Evolutionary conservation across 169 alveolate species (phyloP).

Genomic region (Eimeria zaria): DNA sequence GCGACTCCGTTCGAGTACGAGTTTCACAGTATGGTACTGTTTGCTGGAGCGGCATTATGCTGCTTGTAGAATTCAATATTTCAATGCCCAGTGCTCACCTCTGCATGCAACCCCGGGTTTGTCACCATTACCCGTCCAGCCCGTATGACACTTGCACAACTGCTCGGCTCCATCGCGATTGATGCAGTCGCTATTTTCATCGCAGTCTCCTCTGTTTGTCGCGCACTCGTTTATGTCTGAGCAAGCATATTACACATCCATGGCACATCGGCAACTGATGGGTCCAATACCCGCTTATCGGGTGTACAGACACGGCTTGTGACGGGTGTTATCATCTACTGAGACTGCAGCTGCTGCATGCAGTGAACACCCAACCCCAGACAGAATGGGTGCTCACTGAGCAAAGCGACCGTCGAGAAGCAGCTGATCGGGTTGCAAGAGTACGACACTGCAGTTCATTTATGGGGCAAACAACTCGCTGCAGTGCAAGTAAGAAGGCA

Average conservation of each 20-base stretch:
- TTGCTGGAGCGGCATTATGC: too few relatives aligned
- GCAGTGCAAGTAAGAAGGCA: not conserved
- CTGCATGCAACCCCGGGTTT: slow-evolving; percentile 78
- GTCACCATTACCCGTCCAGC: slow-evolving; percentile 82
- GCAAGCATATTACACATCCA: not conserved
- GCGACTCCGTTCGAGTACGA: not conserved
- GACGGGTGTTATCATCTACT: not conserved
- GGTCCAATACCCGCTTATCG: not conserved
- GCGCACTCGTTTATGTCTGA: slow-evolving; percentile 83
- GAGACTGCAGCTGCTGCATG: not conserved
- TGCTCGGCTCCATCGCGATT: slow-evolving; percentile 60
- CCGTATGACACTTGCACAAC: slow-evolving; percentile 72
- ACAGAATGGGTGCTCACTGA: too few relatives aligned
- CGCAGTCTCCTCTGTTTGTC: slow-evolving; percentile 75
- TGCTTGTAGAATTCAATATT: too few relatives aligned
- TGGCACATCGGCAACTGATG: not conserved
- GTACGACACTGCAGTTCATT: not conserved
- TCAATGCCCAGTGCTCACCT: slow-evolving; percentile 3
- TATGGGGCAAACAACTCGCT: not conserved
- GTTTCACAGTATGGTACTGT: not conserved
- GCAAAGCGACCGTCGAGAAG: not conserved
- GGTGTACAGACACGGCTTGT: not conserved
- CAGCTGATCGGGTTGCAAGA: not conserved
- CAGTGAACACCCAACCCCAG: not conserved
- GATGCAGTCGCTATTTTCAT: slow-evolving; percentile 76